phyloP scores from a whole-genome alignment of 2,329 filamentous ascomycete species.

The Dryadomyces sulphureus region DNA sequence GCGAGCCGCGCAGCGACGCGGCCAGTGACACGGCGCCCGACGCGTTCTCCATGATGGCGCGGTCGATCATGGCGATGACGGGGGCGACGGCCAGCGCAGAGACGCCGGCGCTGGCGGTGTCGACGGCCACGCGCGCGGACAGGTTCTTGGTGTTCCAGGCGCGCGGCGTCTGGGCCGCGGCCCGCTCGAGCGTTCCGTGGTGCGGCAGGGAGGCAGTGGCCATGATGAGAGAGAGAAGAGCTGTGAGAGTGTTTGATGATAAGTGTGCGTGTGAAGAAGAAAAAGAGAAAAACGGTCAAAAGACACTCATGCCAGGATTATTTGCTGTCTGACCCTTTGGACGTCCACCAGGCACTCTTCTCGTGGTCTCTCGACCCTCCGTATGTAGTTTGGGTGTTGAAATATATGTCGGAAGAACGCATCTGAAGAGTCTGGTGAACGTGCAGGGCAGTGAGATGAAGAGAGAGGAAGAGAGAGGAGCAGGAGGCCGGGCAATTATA shows the following conservation, averaged over 20 bases:
- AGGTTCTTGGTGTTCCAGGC: constrained; percentile 11
- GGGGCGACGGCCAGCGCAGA: constrained; percentile 70
- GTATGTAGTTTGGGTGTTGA: neutral
- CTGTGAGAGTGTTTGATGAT: neutral
- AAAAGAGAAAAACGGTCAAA: neutral
- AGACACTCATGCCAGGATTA: neutral
- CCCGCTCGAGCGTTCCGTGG: neutral
- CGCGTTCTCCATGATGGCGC: constrained; percentile 75
- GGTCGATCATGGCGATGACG: constrained; percentile 75
- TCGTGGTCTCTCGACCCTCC: neutral
- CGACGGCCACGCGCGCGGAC: constrained; percentile 22
- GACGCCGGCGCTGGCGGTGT: constrained; percentile 38
- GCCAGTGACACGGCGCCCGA: constrained; percentile 48
- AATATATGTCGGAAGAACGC: neutral
- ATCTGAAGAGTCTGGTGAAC: neutral
- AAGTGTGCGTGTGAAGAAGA: neutral
- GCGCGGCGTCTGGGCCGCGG: neutral
- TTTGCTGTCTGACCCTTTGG: neutral
- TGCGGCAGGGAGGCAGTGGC: neutral
- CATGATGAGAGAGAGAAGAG: neutral
- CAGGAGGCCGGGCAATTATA: no score
- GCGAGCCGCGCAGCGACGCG: constrained; percentile 43
- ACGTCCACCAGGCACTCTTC: neutral
- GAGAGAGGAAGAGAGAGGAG: no score
- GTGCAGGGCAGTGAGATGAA: neutral